Base-by-base conservation (phyloP, 106 monocot genomes). In the Acorus calamus region DNA sequence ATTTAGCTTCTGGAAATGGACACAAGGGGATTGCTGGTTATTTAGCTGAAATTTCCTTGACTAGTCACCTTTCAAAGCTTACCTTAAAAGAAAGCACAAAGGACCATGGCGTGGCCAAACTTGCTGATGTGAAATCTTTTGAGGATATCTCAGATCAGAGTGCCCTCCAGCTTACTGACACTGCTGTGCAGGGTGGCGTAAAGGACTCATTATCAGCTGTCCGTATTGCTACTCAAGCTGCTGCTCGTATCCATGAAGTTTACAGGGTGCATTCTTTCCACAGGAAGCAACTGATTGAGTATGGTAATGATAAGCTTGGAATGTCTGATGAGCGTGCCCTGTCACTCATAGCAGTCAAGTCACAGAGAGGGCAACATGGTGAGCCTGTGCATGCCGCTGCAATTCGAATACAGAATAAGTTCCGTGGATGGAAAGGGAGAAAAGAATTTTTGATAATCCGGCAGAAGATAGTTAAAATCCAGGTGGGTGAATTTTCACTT, bases 21-120 rank as follows among this genome's bases (percentile, higher is more conserved):
- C 91, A 98, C 80, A 98, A 91, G 64, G 91, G 96, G 46, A 91
- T 98, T 74, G 87, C 87, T 52, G 96, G 96, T 63, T 91, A 88
- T 71, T 85, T 98, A 10, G 91, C 96, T 52, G 91, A 91, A 64
- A 78, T 72, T 71, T 84, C 87, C 61, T 57, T 98, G 56, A 91
- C 84, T 12, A 80, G 71, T 8, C 96, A 91, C 73, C 87, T 98
- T 46, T 67, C 71, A 47, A 64, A 70, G 3, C 85, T 98, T 14
- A 91, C 76, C 47, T 66, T 98, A 44, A 94, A 87, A 64, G 82
- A 87, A 28, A 28, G 28, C 50, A 43, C 75, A 48, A 68, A 66
- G 41, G 63, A 51, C 12, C 63, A 52, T 55, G 52, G 77, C 57
- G 60, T 81, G 50, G 46, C 64, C 49, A 76, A 69, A 61, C 53